Conservation (phyloP, 768 basidiomycete species). For the Cubamyces lactineus region DNA sequence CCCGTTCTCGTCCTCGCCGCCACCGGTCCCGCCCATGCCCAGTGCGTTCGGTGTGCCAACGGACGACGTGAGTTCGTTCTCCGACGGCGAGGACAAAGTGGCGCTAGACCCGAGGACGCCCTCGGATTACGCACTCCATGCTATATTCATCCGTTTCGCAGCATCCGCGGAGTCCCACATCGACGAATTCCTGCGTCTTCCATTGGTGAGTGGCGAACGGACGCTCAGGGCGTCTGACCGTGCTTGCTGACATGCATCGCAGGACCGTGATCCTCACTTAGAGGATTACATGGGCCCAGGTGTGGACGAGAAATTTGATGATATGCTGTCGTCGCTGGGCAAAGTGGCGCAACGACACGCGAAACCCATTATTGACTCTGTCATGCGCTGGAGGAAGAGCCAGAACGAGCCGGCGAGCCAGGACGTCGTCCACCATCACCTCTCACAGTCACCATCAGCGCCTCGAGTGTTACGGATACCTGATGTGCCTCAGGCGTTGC, state of each 20-base stretch:
- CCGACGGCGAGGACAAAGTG: slow-evolving; percentile 70
- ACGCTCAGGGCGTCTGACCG: not conserved
- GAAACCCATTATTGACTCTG: slow-evolving; percentile 82
- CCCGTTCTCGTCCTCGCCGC: slow-evolving; percentile 57
- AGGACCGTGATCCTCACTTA: slow-evolving; percentile 76
- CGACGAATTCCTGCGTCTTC: slow-evolving; percentile 68
- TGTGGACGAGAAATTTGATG: slow-evolving; percentile 80
- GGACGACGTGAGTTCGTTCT: slow-evolving; percentile 44
- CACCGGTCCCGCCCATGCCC: slow-evolving; percentile 80
- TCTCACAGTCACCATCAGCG: slow-evolving; percentile 41
- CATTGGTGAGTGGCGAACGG: slow-evolving; percentile 52
- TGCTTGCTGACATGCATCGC: not conserved
- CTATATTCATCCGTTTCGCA: slow-evolving; percentile 86
- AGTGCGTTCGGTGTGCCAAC: slow-evolving; percentile 52
- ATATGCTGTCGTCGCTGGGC: slow-evolving; percentile 81
- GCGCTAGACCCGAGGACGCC: slow-evolving; percentile 78
- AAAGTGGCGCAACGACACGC: slow-evolving; percentile 85
- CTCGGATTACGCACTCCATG: slow-evolving; percentile 86
- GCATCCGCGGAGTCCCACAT: slow-evolving; percentile 80
- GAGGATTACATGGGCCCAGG: slow-evolving; percentile 69
- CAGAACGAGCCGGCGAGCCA: slow-evolving; percentile 61
- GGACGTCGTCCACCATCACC: slow-evolving; percentile 56
- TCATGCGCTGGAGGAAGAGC: slow-evolving; percentile 83
- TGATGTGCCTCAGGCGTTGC: slow-evolving; percentile 55
- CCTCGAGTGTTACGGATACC: slow-evolving; percentile 42